phyloP scores from a whole-genome alignment of 2,329 filamentous ascomycete species.

The Chrysoporthe cubensis region DNA sequence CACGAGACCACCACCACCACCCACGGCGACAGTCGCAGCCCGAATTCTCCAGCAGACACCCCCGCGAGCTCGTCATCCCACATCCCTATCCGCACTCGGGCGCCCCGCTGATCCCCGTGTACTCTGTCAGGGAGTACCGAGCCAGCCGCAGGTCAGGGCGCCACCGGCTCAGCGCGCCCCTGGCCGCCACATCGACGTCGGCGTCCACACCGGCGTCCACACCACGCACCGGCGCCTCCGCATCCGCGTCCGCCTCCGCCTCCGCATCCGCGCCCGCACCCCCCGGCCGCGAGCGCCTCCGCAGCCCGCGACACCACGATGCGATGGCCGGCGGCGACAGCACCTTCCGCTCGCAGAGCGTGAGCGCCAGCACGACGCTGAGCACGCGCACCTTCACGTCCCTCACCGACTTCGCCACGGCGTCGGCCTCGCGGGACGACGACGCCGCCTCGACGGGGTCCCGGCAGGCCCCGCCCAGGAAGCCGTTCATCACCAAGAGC shows the following conservation, averaged over 20 bases:
- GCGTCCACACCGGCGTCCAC: not conserved
- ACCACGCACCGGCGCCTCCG: not conserved
- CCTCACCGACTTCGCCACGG: slow-evolving; percentile 45
- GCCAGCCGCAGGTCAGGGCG: slow-evolving; percentile 16
- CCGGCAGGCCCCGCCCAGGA: slow-evolving; percentile 37
- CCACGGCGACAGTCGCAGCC: slow-evolving; percentile 16
- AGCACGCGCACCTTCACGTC: slow-evolving; percentile 53
- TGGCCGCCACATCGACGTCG: not conserved
- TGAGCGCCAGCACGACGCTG: slow-evolving; percentile 47
- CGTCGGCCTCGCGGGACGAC: slow-evolving; percentile 38
- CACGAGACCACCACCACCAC: not conserved
- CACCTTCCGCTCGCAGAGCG: slow-evolving; percentile 52
- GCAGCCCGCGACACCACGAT: slow-evolving; percentile 21
- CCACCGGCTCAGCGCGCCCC: not conserved
- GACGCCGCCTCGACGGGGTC: slow-evolving; percentile 44
- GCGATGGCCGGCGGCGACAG: slow-evolving; percentile 40
- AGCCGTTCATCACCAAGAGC: slow-evolving; percentile 66
- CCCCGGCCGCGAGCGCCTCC: slow-evolving; percentile 21
- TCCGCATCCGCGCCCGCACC: not conserved
- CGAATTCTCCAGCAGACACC: not conserved
- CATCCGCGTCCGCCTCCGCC: not conserved
- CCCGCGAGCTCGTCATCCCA: slow-evolving; percentile 5
- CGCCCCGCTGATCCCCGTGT: slow-evolving; percentile 13
- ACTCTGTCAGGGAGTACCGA: slow-evolving; percentile 14
- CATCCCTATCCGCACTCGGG: slow-evolving; percentile 11